A percentile compares a stretch with the other conserved stretches of the same genome.
Evolutionary conservation across 2,329 filamentous ascomycete species (phyloP).

Genomic region (Cladorrhinum sp.): DNA sequence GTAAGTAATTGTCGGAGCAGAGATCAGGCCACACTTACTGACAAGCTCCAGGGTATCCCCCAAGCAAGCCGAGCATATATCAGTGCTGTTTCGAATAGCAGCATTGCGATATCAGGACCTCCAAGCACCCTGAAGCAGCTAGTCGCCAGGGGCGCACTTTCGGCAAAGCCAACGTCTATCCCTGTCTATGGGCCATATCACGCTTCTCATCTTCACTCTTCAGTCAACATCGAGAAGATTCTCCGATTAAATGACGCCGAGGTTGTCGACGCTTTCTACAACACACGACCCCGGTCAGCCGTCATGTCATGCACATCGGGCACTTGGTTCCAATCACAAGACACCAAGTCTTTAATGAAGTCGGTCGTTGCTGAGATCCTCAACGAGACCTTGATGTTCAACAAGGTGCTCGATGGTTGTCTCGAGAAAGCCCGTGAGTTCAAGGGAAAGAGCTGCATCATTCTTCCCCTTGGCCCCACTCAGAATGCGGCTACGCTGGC

Average conservation of each 20-base stretch:
- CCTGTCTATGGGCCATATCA: conserved; percentile 58
- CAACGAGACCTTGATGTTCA: conserved; percentile 47
- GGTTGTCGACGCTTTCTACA: conserved; percentile 39
- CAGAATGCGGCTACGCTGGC: conserved; percentile 47
- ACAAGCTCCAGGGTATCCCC: conserved; percentile 38
- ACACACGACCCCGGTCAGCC: conserved; percentile 44
- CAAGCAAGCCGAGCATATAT: conserved; percentile 50
- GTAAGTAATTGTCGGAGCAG: conserved; percentile 34
- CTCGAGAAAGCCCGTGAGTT: conserved; percentile 42
- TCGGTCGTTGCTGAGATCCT: conserved; percentile 48
- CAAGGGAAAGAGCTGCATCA: conserved; percentile 39
- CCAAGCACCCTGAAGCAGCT: conserved; percentile 47
- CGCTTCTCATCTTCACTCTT: conserved; percentile 50
- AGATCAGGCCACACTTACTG: neutral
- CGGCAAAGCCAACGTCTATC: conserved; percentile 44
- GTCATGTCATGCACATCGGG: conserved; percentile 53
- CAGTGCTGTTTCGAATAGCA: conserved; percentile 49
- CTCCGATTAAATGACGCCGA: conserved; percentile 42
- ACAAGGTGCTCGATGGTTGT: conserved; percentile 47
- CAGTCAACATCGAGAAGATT: conserved; percentile 43
- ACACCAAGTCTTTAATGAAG: conserved; percentile 42
- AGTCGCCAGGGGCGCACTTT: conserved; percentile 39
- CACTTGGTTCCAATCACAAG: conserved; percentile 38
- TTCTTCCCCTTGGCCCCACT: conserved; percentile 51
- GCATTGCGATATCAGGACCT: conserved; percentile 54